Evolutionary conservation across 2,329 filamentous ascomycete genomes (phyloP).

Genomic region (Colletotrichum sp.): DNA sequence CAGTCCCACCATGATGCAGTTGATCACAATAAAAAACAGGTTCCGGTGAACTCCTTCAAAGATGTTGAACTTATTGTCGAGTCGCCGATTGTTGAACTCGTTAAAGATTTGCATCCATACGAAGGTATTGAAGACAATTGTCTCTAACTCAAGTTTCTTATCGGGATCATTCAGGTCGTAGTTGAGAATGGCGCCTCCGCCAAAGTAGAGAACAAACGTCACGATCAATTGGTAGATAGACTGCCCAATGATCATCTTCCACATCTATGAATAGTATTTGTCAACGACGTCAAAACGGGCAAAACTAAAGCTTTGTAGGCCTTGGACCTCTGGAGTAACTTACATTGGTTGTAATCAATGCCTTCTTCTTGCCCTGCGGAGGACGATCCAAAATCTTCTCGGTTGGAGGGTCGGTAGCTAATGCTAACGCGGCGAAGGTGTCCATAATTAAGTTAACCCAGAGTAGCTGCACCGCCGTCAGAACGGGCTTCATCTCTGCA

Average conservation of each 20-base stretch:
- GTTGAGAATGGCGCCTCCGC: background rate
- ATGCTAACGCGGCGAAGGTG: too few species aligned
- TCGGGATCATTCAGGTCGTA: background rate
- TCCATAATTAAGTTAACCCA: too few species aligned
- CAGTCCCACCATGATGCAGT: constrained; percentile 59
- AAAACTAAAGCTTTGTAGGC: too few species aligned
- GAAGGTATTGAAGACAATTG: constrained; percentile 84
- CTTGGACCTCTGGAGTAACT: too few species aligned
- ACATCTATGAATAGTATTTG: constrained; percentile 33
- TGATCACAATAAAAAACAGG: constrained; percentile 62
- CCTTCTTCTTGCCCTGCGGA: too few species aligned
- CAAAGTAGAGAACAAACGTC: constrained; percentile 42
- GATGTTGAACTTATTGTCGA: constrained; percentile 59
- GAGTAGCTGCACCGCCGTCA: too few species aligned
- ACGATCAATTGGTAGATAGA: constrained; percentile 65
- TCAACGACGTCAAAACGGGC: too few species aligned
- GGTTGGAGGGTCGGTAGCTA: too few species aligned
- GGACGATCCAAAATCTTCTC: too few species aligned
- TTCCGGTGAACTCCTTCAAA: constrained; percentile 48
- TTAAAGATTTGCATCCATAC: constrained; percentile 85
- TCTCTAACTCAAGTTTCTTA: constrained; percentile 51
- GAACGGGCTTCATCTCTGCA: too few species aligned
- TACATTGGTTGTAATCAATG: too few species aligned
- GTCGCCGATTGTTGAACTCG: constrained; percentile 67
- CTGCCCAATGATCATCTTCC: constrained; percentile 70